Evolutionary conservation across 345 rosid species (phyloP), one percentile per base, ranked within the genome.

Genomic region (Trapa incisa): DNA sequence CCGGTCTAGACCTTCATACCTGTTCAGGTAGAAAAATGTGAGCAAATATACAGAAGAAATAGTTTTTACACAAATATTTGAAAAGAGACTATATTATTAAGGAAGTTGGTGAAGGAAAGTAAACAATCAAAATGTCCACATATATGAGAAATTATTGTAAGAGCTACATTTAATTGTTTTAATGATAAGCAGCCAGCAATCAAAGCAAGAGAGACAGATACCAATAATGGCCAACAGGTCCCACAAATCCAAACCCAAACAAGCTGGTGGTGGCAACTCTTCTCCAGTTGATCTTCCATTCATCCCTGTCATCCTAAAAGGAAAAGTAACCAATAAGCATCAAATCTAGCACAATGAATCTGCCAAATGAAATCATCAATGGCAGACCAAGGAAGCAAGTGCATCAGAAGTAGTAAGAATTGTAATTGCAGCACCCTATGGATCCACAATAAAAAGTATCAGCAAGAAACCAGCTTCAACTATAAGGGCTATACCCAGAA

Each of bases 221-320:
- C 96, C 96, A 88, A 80, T 80, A 86, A 72, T 91, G 97, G 71
- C 97, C 96, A 80, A 86, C 79, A 57, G 93, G 96, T 81, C 97
- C 97, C 45, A 91, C 88, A 76, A 86, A 91, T 75, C 86, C 89
- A 77, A 88, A 77, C 36, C 96, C 97, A 72, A 86, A 91, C 78
- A 78, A 75, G 79, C 97, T 81, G 4, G 91, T 84, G 71, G 76
- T 78, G 66, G 87, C 93, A 71, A 77, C 96, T 61, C 97, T 86
- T 80, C 79, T 91, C 96, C 92, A 91, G 70, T 78, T 78, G 65
- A 86, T 70, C 68, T 79, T 85, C 79, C 84, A 82, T 68, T 78
- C 77, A 36, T 73, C 72, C 61, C 84, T 89, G 41, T 75, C 79
- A 38, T 77, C 87, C 93, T 91, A 86, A 61, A 50, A 68, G 48